Base-by-base conservation (phyloP, 768 basidiomycete species). In the Tubosaeta sp. region DNA sequence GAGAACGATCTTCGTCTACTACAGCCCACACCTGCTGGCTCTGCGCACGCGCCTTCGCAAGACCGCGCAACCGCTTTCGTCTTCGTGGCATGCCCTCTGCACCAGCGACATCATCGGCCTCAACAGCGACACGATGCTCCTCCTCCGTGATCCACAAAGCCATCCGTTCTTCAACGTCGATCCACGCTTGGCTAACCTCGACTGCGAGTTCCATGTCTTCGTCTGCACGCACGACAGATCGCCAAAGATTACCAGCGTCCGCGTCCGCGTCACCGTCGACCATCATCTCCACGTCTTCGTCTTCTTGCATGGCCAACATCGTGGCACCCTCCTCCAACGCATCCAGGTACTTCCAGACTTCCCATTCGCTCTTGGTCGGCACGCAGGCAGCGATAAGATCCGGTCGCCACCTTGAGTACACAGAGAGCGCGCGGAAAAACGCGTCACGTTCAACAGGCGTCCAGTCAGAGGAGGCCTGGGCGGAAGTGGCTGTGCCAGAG, bases 351-450 rank as follows among this genome's bases (percentile, higher is more conserved):
- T 76, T 67, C 53, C 79, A 81, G 18, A 93, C 84, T 52, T 93
- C 87, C 44, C 78, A 67, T 9, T 78, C 72, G 13, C 73, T 79
- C 69, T 86, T 90, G 19, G 84, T 82, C 52, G 73, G 73, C n/a
- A 92, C 71, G 44, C 77, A 77, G 6, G 71, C 73, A 0, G 88
- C 82, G 44, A 94, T 85, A 42, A 92, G 76, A 65, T 93, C 91
- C 1, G 89, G 86, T 19, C 88, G 71, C 38, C 86, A 74, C 22
- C 86, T 77, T 18, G 90, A 92, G 66, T 87, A 71, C 2, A 82
- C 64, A 24, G 76, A 68, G 19, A 93, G 66, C 0, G 78, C 84
- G 64, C 80, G 84, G 65, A 91, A 93, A 69, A 93, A 89, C 0
- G 62, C 56, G 24, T 81, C 73, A 54, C 87, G 85, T 60, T 94